Conservation (phyloP, 148 eudicot genomes). For the Arbutus unedo region DNA sequence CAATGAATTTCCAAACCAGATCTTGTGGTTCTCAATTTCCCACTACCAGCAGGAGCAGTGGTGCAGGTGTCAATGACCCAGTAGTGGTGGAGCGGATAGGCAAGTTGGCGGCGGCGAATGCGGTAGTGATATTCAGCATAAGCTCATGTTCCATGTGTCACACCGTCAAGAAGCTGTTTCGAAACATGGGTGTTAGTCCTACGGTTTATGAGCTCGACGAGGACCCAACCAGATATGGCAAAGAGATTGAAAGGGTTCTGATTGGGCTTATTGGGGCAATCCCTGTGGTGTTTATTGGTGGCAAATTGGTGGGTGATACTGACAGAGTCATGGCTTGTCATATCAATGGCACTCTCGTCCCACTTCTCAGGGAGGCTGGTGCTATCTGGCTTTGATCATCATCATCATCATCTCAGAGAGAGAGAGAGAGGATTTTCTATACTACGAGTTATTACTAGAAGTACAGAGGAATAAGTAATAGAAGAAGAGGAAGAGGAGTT, state of each 20-base stretch:
- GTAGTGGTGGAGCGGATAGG: not conserved
- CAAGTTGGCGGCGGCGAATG: not conserved
- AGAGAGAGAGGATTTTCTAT: too few species aligned
- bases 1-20: not conserved
- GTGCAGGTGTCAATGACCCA: not conserved
- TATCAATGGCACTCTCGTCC: constrained; percentile 1
- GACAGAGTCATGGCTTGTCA: constrained; percentile 9
- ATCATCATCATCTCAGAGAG: too few species aligned
- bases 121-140: constrained; percentile 7
- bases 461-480: not conserved
- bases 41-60: not conserved
- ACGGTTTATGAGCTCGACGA: constrained; percentile 1
- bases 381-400: not conserved
- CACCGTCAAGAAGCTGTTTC: constrained; percentile 4
- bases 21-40: not conserved
- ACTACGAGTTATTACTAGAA: too few species aligned
- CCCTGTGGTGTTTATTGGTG: not conserved
- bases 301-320: not conserved
- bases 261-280: not conserved
- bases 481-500: not conserved
- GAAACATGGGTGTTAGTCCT: not conserved
- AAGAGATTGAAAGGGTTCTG: not conserved
- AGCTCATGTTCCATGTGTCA: constrained; percentile 1
- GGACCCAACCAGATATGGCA: not conserved
- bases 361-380: constrained; percentile 1